Base-by-base conservation (phyloP, 768 basidiomycete genomes). In the Termitomyces sp. region DNA sequence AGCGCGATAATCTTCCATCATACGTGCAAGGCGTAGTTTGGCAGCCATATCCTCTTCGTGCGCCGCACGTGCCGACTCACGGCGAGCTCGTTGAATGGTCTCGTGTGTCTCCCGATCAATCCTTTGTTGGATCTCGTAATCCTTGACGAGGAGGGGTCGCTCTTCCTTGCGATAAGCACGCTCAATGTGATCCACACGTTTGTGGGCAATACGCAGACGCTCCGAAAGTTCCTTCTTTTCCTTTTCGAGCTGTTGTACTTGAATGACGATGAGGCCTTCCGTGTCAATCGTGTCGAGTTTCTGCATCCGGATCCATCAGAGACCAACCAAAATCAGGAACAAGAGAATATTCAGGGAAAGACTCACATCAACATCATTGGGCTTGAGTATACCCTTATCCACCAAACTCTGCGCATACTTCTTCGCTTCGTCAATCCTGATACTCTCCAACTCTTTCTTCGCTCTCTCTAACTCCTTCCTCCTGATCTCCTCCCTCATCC, bases 81-180 rank as follows among this genome's bases (percentile, higher is more conserved):
- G 70, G 36, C 86, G 85, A 0, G 82, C 72, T 46, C 77, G 77
- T 64, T 89, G 87, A 15, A 86, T 74, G 1, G 74, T 69, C 49
- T 90, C 84, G 72, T 92, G 92, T 1, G 85, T 86, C 43, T 80
- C 75, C 15, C 82, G 83, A 75, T 98, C 96, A 40, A 79, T 79
- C 43, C 82, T 81, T 72, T 97, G 94, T 71, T 99, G 96, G 3
- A 78, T 73, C 37, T 89, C 87, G 70, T 98, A 98, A 73, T 98
- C 97, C 66, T 90, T 79, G 1, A 82, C 84, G 48, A 98, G 82
- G 3, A 98, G 80, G 0, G 95, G 91, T 6, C 87, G 83, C 71
- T 98, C 96, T 53, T 94, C 95, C 73, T 94, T 94, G 66, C 96
- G 89, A 76, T 89, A 92, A 0, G 96, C 95, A 57, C 95, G 93